These are phyloP conservation scores for Xylariales sp. DNA, from an alignment of 2,329 filamentous ascomycete genomes.

Conservation along the genomic window DNA sequence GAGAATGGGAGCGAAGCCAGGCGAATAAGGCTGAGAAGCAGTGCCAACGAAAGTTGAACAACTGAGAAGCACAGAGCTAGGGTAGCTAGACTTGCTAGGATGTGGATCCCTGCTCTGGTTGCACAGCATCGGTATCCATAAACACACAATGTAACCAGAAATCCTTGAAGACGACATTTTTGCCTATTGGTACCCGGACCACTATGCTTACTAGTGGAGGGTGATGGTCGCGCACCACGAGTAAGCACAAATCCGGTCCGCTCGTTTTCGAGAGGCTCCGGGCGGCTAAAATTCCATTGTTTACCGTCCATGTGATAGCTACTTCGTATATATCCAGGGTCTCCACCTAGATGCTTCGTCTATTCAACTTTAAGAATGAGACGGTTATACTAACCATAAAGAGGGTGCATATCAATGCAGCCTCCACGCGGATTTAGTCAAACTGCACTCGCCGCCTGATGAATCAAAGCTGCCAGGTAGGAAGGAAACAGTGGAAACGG, in stretches of 20 bases:
- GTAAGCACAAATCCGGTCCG: constrained; percentile 12
- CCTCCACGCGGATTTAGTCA: too few relatives aligned
- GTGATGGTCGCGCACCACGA: constrained; percentile 14
- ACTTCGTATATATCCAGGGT: neutral
- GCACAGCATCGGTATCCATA: constrained; percentile 17
- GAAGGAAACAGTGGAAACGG: neutral
- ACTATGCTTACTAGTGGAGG: constrained; percentile 14
- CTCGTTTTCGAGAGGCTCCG: constrained; percentile 10
- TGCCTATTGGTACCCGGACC: constrained; percentile 17
- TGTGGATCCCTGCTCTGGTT: constrained; percentile 17
- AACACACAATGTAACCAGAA: constrained; percentile 16
- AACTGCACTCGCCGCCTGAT: too few relatives aligned
- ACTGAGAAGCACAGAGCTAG: constrained; percentile 3
- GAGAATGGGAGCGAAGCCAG: constrained; percentile 14
- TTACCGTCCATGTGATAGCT: neutral
- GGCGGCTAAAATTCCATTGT: constrained; percentile 4
- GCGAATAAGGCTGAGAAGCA: constrained; percentile 19
- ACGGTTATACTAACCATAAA: too few relatives aligned
- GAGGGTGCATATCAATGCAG: too few relatives aligned
- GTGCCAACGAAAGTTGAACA: neutral
- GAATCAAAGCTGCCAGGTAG: neutral
- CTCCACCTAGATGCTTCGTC: too few relatives aligned
- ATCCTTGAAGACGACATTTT: constrained; percentile 19
- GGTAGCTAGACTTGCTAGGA: constrained; percentile 1
- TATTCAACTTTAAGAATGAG: too few relatives aligned